Conservation (phyloP, 257 asterid genomes). For the Nicotiana attenuata region DNA sequence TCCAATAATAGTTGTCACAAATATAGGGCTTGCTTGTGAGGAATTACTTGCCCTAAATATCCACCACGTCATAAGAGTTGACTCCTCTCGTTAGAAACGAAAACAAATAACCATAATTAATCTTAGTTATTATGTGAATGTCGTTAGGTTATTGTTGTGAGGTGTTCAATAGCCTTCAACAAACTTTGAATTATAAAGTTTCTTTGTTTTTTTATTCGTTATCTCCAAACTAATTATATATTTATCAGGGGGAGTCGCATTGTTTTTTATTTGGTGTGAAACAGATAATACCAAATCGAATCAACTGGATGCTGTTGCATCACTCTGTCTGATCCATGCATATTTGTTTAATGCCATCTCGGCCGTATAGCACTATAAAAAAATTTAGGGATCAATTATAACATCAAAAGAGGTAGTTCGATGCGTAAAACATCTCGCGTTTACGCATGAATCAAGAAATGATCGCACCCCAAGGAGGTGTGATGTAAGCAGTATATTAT, state of each 20-base stretch:
- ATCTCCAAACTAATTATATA: slow-evolving; percentile 7
- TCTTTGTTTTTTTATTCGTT: neutral
- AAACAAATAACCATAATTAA: no score
- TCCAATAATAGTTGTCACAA: slow-evolving; percentile 37
- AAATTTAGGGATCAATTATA: no score
- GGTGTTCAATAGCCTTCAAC: slow-evolving; percentile 46
- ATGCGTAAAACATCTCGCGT: no score
- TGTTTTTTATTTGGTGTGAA: neutral
- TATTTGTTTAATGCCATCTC: neutral
- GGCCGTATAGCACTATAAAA: neutral
- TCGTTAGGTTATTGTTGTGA: slow-evolving; percentile 33
- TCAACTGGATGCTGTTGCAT: neutral
- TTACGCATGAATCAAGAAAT: rapidly evolving
- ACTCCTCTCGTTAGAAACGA: neutral
- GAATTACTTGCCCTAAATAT: slow-evolving; percentile 33
- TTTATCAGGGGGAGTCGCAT: neutral
- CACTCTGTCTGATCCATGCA: neutral
- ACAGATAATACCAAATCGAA: neutral
- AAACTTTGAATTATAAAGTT: slow-evolving; percentile 33
- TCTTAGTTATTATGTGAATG: slow-evolving; percentile 8
- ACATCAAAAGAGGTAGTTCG: no score
- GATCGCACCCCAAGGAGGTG: no score
- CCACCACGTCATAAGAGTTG: slow-evolving; percentile 35
- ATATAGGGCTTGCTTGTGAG: slow-evolving; percentile 9
- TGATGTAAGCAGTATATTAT: no score